These are phyloP conservation scores for Cladophialophora carrionii DNA, from an alignment of 2,329 filamentous ascomycete genomes.

Conservation along the genomic window DNA sequence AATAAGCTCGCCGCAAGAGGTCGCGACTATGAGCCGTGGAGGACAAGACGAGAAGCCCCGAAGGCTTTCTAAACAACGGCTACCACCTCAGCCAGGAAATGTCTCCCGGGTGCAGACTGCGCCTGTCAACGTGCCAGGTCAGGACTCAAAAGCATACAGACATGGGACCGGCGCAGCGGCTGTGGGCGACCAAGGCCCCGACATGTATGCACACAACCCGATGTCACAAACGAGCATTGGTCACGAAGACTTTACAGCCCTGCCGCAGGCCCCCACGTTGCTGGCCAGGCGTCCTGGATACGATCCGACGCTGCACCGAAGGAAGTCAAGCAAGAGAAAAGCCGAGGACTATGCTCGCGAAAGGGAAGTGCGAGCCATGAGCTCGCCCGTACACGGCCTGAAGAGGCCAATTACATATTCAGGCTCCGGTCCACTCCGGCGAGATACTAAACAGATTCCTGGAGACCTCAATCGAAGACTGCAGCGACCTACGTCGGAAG, in stretches of 20 bases:
- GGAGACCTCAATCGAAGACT: conserved; percentile 60
- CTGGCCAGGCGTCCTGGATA: conserved; percentile 63
- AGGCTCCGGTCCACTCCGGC: conserved; percentile 61
- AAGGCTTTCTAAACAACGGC: conserved; percentile 32
- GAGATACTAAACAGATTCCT: conserved; percentile 66
- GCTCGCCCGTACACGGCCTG: conserved; percentile 65
- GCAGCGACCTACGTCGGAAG: conserved; percentile 68
- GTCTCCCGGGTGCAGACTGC: conserved; percentile 22
- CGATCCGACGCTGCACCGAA: conserved; percentile 61
- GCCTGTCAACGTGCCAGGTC: conserved; percentile 17
- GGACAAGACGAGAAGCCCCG: conserved; percentile 28
- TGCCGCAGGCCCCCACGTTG: conserved; percentile 54
- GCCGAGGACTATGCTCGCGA: conserved; percentile 77
- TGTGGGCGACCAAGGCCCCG: conserved; percentile 10
- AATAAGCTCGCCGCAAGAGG: conserved; percentile 21
- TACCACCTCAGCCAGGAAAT: conserved; percentile 25
- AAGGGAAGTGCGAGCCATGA: conserved; percentile 86
- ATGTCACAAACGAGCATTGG: conserved; percentile 45
- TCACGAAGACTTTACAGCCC: conserved; percentile 47
- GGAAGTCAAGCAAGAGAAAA: conserved; percentile 76
- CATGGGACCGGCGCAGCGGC: conserved; percentile 15
- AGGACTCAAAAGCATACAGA: conserved; percentile 18
- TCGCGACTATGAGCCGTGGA: conserved; percentile 26
- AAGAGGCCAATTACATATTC: conserved; percentile 64
- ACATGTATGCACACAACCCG: conserved; percentile 40